Evolutionary conservation across 192 early-diverging fungal genomes (phyloP).

Genomic region (Backusella luteola): DNA sequence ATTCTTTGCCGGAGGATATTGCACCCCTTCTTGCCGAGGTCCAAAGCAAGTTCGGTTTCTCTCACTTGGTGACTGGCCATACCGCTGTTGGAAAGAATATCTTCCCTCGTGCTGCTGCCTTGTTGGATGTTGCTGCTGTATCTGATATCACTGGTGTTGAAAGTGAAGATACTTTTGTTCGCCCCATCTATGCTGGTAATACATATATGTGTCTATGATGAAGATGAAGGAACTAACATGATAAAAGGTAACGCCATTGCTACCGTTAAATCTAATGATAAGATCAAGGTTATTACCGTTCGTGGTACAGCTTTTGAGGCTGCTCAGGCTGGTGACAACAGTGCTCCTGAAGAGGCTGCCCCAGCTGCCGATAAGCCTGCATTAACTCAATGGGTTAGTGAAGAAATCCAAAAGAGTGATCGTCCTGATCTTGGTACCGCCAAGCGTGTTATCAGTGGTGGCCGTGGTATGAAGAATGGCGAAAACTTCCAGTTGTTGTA

Average conservation of each 20-base stretch:
- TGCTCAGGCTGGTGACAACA: constrained; percentile 40
- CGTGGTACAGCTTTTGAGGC: constrained; percentile 90
- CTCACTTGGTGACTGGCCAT: constrained; percentile 88
- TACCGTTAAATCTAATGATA: constrained; percentile 88
- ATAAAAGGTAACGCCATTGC: constrained; percentile 89
- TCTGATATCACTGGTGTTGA: constrained; percentile 89
- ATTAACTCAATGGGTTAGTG: constrained; percentile 79
- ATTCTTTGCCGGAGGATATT: constrained; percentile 77
- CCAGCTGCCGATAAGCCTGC: constrained; percentile 55
- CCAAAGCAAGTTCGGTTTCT: constrained; percentile 67
- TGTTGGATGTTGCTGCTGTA: constrained; percentile 87
- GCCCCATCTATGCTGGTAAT: constrained; percentile 95
- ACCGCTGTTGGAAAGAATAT: constrained; percentile 93
- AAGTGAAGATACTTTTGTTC: constrained; percentile 84
- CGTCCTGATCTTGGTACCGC: constrained; percentile 89
- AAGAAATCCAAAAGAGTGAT: constrained; percentile 91
- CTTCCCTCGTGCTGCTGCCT: constrained; percentile 88
- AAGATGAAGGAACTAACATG: background rate
- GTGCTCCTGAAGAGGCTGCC: constrained; percentile 65
- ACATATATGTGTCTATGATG: background rate
- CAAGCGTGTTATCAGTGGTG: constrained; percentile 89
- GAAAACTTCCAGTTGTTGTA: constrained; percentile 94
- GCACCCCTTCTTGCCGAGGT: constrained; percentile 73
- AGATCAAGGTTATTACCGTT: constrained; percentile 87
- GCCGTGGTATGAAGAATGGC: constrained; percentile 93